phyloP scores from a whole-genome alignment of 2,329 filamentous ascomycete genomes.

The Chlorencoelia australis region DNA sequence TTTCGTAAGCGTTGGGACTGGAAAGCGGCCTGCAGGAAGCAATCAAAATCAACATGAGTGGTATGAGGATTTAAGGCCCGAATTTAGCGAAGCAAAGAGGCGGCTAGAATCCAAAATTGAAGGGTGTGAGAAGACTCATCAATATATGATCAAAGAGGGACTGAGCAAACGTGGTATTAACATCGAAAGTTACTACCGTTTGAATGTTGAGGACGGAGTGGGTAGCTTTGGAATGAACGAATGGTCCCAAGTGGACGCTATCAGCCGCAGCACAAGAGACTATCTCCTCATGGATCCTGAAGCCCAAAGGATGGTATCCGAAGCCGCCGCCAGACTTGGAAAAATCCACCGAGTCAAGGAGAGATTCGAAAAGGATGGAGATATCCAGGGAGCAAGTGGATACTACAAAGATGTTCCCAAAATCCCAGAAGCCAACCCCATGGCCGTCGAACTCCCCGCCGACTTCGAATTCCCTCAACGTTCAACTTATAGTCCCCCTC shows the following conservation, averaged over 20 bases:
- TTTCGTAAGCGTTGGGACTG: constrained; percentile 90
- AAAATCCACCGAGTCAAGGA: constrained; percentile 68
- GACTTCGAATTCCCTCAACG: constrained; percentile 28
- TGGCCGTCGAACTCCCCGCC: constrained; percentile 46
- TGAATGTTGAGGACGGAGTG: constrained; percentile 95
- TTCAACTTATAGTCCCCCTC: constrained; percentile 15
- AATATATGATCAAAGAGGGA: constrained; percentile 72
- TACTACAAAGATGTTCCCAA: constrained; percentile 16
- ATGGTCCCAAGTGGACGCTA: constrained; percentile 88
- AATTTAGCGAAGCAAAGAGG: constrained; percentile 81
- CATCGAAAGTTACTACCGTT: constrained; percentile 81
- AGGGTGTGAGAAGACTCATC: constrained; percentile 84
- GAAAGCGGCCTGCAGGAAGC: constrained; percentile 61
- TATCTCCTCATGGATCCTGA: constrained; percentile 67
- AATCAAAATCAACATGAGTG: constrained; percentile 68
- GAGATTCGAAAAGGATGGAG: constrained; percentile 15
- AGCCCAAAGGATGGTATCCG: constrained; percentile 67
- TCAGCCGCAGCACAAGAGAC: constrained; percentile 80
- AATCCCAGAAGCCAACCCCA: constrained; percentile 30
- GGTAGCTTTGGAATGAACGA: constrained; percentile 99
- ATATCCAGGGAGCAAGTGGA: constrained; percentile 1
- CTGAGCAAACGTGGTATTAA: constrained; percentile 70
- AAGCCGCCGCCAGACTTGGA: constrained; percentile 69
- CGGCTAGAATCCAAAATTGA: constrained; percentile 87
- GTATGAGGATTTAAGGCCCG: constrained; percentile 90